Percentiles rank a stretch among this genome's conserved stretches.
phyloP scores from a whole-genome alignment of 2,329 filamentous ascomycete species.

The Phialophora macrospora region DNA sequence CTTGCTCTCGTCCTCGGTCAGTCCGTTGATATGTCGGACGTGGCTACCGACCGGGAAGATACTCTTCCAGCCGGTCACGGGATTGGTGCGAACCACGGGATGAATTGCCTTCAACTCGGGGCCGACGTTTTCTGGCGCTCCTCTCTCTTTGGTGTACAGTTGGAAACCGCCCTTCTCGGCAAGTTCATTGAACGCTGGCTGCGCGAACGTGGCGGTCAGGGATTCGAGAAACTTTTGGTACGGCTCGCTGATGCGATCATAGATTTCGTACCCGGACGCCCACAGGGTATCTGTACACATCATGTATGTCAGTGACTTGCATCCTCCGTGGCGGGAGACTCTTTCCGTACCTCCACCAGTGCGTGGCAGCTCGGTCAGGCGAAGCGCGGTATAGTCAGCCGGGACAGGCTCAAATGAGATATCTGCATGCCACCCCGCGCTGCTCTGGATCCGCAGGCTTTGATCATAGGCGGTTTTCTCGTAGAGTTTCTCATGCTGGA shows the following conservation, averaged over 20 bases:
- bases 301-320: neutral
- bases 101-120: conserved; percentile 57
- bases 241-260: conserved; percentile 61
- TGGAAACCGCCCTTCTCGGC: conserved; percentile 44
- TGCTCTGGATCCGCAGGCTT: conserved; percentile 23
- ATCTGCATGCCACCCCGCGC: conserved; percentile 62
- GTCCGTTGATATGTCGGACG: conserved; percentile 50
- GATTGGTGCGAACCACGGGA: conserved; percentile 65
- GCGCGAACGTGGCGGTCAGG: conserved; percentile 61
- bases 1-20: conserved; percentile 51
- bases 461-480: conserved; percentile 48
- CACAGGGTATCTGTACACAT: conserved; percentile 61
- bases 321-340: neutral
- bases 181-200: conserved; percentile 56
- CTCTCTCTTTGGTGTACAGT: conserved; percentile 54
- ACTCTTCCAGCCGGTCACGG: conserved; percentile 67
- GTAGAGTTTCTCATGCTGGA: conserved; percentile 57
- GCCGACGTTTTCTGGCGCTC: conserved; percentile 62
- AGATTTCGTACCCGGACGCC: conserved; percentile 70
- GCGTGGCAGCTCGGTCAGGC: conserved; percentile 60
- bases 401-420: conserved; percentile 69
- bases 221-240: conserved; percentile 64
- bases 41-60: conserved; percentile 55
- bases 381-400: conserved; percentile 66
- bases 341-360: conserved; percentile 48